These are phyloP conservation scores for Rhytidhysteron rufulum DNA, from an alignment of 2,329 filamentous ascomycete species.

Conservation along the genomic window DNA sequence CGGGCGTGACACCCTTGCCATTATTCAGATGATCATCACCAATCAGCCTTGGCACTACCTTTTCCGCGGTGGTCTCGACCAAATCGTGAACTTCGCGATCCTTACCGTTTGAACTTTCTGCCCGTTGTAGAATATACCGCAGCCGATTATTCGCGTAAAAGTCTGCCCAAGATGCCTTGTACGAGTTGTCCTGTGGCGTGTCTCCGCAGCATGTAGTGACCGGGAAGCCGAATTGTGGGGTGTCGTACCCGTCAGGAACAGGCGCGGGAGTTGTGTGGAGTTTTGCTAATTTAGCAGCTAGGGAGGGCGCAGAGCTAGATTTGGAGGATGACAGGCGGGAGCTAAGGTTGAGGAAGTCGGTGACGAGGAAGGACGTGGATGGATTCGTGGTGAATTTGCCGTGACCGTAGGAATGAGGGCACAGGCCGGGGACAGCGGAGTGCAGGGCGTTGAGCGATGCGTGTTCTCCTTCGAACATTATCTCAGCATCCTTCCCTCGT, in stretches of 20 bases:
- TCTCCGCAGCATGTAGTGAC: slow-evolving; percentile 82
- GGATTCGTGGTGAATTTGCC: slow-evolving; percentile 52
- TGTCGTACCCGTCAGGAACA: slow-evolving; percentile 53
- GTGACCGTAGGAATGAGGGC: slow-evolving; percentile 70
- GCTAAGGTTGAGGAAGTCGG: slow-evolving; percentile 69
- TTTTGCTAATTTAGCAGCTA: slow-evolving; percentile 73
- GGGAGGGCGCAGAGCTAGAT: slow-evolving; percentile 38
- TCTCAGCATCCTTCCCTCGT: slow-evolving; percentile 53
- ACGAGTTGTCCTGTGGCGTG: slow-evolving; percentile 76
- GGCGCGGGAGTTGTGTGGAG: slow-evolving; percentile 76
- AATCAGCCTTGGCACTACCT: slow-evolving; percentile 73
- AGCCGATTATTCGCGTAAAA: slow-evolving; percentile 81
- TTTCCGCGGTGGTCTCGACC: slow-evolving; percentile 60
- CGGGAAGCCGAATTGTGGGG: slow-evolving; percentile 76
- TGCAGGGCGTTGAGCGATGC: slow-evolving; percentile 80
- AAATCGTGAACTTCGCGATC: slow-evolving; percentile 60
- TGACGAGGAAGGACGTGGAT: slow-evolving; percentile 57
- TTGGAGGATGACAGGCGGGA: slow-evolving; percentile 19
- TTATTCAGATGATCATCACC: slow-evolving; percentile 62
- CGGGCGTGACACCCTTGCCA: slow-evolving; percentile 63
- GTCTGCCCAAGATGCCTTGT: slow-evolving; percentile 69
- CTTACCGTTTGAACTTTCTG: slow-evolving; percentile 58
- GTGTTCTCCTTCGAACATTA: slow-evolving; percentile 79
- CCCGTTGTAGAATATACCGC: slow-evolving; percentile 58
- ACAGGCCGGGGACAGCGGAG: slow-evolving; percentile 66